phyloP scores from a whole-genome alignment of 129 eudicot genomes.

The Saussurea involucrata region DNA sequence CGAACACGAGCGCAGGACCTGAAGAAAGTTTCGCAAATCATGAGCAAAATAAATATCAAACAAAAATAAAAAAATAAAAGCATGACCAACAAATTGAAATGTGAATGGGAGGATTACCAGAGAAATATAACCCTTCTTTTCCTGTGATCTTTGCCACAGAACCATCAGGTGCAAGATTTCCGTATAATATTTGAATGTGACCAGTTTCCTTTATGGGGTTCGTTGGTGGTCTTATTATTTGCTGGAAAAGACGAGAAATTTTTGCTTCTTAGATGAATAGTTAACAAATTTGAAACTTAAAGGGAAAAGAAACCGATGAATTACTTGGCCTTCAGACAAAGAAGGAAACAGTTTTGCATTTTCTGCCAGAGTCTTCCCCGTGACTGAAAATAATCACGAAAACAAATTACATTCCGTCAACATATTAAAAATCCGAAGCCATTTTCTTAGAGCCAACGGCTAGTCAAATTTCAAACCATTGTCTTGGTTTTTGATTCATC shows the following conservation, averaged over 20 bases:
- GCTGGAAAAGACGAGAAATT: constrained; percentile 40
- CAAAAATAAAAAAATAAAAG: background rate
- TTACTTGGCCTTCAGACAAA: constrained; percentile 87
- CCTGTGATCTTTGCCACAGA: constrained; percentile 99
- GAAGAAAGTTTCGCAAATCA: background rate
- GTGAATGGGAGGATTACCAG: constrained; percentile 37
- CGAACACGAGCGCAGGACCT: constrained; percentile 96
- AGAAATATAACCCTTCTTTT: constrained; percentile 92
- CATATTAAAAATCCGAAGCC: background rate
- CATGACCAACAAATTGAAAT: background rate
- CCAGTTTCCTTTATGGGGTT: constrained; percentile 94
- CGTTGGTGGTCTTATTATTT: constrained; percentile 81
- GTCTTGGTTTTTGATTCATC: too few species aligned
- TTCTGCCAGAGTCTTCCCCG: constrained; percentile 89
- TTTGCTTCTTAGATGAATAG: background rate
- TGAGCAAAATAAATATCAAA: background rate
- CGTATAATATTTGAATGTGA: constrained; percentile 87
- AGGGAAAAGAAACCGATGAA: background rate
- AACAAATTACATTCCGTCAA: background rate
- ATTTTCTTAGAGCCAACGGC: background rate
- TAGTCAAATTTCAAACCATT: background rate
- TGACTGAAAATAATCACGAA: constrained; percentile 43
- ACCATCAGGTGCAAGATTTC: constrained; percentile 98
- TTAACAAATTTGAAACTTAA: background rate
- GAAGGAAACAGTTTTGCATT: constrained; percentile 89